Percentiles rank a stretch among this genome's conserved stretches.
Evolutionary conservation across 2,329 filamentous ascomycete genomes (phyloP).

Genomic region (Clonostachys solani): DNA sequence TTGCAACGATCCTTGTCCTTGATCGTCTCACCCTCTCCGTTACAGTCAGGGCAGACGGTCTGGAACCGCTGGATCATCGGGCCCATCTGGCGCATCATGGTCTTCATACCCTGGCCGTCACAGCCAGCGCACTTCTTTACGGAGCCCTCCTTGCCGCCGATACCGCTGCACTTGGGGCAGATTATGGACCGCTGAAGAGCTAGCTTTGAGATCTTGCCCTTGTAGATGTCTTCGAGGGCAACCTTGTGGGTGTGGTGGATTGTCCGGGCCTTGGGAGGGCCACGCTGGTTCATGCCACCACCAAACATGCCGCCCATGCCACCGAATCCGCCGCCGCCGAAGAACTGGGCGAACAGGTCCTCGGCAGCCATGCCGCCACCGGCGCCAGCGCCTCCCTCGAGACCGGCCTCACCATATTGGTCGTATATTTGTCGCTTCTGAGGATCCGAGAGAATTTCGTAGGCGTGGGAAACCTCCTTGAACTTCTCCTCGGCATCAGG

Average conservation of each 20-base stretch:
- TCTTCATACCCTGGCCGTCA: slow-evolving; percentile 97
- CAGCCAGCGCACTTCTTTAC: slow-evolving; percentile 90
- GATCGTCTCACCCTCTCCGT: slow-evolving; percentile 94
- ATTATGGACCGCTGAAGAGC: slow-evolving; percentile 97
- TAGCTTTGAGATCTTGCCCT: slow-evolving; percentile 95
- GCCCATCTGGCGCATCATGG: slow-evolving; percentile 99
- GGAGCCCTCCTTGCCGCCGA: slow-evolving; percentile 96
- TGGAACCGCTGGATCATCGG: slow-evolving; percentile 99
- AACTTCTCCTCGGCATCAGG: slow-evolving; percentile 94
- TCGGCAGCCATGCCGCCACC: slow-evolving; percentile 88
- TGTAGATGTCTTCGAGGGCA: slow-evolving; percentile 95
- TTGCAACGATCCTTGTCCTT: slow-evolving; percentile 98
- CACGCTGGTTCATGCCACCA: slow-evolving; percentile 70
- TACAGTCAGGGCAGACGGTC: slow-evolving; percentile 97
- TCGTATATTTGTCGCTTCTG: slow-evolving; percentile 93
- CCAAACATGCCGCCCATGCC: slow-evolving; percentile 73
- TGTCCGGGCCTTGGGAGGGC: slow-evolving; percentile 84
- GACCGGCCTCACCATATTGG: slow-evolving; percentile 94
- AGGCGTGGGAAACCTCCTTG: slow-evolving; percentile 94
- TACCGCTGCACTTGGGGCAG: slow-evolving; percentile 89
- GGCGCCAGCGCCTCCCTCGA: slow-evolving; percentile 79
- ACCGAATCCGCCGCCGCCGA: slow-evolving; percentile 64
- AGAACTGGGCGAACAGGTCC: slow-evolving; percentile 96
- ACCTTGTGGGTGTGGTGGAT: slow-evolving; percentile 99
- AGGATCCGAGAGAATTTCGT: slow-evolving; percentile 88